Percentiles rank a stretch among this genome's conserved stretches.
Conservation (phyloP, 768 basidiomycete genomes). For the Tylopilus balloui region DNA sequence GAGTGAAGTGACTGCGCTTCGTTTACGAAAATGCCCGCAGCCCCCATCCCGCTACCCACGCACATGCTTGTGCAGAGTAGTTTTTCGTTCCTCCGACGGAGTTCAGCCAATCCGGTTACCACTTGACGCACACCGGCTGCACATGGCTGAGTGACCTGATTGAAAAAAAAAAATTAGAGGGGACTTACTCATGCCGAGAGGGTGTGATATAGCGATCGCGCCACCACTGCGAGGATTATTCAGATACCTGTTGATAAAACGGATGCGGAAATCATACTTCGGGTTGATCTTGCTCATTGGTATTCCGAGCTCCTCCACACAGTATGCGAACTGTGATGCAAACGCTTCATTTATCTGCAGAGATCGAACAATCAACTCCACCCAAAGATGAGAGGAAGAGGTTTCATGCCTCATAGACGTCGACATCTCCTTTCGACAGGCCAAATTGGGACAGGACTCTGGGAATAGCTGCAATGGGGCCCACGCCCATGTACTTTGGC, state of each 20-base stretch:
- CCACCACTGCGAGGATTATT: constrained; percentile 56
- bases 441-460: constrained; percentile 60
- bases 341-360: constrained; percentile 84
- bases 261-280: constrained; percentile 46
- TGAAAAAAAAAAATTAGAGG: neutral
- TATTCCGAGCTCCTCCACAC: constrained; percentile 73
- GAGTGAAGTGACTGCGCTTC: constrained; percentile 37
- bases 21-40: constrained; percentile 76
- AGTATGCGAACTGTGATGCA: constrained; percentile 91
- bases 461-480: constrained; percentile 67
- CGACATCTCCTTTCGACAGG: constrained; percentile 65
- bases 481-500: constrained; percentile 75
- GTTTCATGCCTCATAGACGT: constrained; percentile 64
- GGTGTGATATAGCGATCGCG: constrained; percentile 79
- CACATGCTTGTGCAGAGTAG: constrained; percentile 82
- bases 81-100: constrained; percentile 61
- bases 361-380: neutral
- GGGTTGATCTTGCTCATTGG: constrained; percentile 82
- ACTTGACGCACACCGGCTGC: constrained; percentile 82
- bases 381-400: neutral
- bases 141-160: constrained; percentile 13
- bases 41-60: constrained; percentile 86
- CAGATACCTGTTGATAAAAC: neutral
- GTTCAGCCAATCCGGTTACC: constrained; percentile 81
- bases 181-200: constrained; percentile 75